phyloP scores from a whole-genome alignment of 768 basidiomycete species.

The Psilocybe cyanescens region DNA sequence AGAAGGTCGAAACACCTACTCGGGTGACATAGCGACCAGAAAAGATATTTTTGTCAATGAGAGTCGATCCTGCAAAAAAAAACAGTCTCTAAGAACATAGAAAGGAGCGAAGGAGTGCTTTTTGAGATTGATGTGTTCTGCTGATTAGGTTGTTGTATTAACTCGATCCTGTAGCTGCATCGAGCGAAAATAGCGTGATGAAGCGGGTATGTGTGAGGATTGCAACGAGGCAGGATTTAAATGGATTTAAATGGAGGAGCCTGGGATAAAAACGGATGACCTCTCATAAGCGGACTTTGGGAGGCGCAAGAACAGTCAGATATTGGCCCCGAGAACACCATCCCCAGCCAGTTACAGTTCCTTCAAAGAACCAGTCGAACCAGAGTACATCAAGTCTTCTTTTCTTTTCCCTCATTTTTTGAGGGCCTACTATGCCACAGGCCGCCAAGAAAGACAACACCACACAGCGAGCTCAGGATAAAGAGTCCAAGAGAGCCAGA shows the following conservation, averaged over 20 bases:
- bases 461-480: slow-evolving; percentile 57
- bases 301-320: slow-evolving; percentile 12
- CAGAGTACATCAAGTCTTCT: slow-evolving; percentile 10
- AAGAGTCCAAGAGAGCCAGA: slow-evolving; percentile 67
- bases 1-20: background rate
- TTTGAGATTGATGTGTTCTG: slow-evolving; percentile 8
- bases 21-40: background rate
- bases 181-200: slow-evolving; percentile 1
- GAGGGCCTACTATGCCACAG: slow-evolving; percentile 46
- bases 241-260: slow-evolving; percentile 14
- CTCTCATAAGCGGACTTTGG: slow-evolving; percentile 19
- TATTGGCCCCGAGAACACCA: slow-evolving; percentile 20
- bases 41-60: background rate
- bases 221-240: slow-evolving; percentile 7
- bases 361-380: slow-evolving; percentile 11
- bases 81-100: background rate
- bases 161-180: slow-evolving; percentile 10
- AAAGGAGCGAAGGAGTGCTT: background rate
- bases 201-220: slow-evolving; percentile 11
- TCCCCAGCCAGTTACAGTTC: slow-evolving; percentile 14
- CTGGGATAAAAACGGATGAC: slow-evolving; percentile 14
- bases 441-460: slow-evolving; percentile 49
- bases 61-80: background rate
- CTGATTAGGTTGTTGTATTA: slow-evolving; percentile 6
- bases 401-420: slow-evolving; percentile 11